Percentiles rank a stretch among this genome's conserved stretches.
phyloP scores from a whole-genome alignment of 2,329 filamentous ascomycete genomes.

The Fusarium penzigii region DNA sequence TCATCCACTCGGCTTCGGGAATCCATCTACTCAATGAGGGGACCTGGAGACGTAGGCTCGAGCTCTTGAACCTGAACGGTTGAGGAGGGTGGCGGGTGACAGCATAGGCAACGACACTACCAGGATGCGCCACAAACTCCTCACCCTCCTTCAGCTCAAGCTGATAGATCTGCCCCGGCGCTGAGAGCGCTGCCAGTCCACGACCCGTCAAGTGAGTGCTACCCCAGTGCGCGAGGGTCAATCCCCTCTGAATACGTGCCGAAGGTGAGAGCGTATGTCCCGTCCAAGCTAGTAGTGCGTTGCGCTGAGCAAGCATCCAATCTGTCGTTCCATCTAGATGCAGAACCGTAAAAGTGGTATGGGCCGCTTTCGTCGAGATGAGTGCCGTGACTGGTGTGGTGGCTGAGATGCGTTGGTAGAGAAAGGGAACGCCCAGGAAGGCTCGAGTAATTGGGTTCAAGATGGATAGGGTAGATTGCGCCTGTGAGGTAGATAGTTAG shows the following conservation, averaged over 20 bases:
- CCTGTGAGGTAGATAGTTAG: slow-evolving; percentile 47
- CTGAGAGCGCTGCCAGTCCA: slow-evolving; percentile 80
- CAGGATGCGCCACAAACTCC: slow-evolving; percentile 87
- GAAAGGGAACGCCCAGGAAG: slow-evolving; percentile 83
- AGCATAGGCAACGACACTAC: slow-evolving; percentile 89
- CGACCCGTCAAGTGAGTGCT: slow-evolving; percentile 85
- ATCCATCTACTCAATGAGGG: slow-evolving; percentile 68
- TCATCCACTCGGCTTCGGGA: slow-evolving; percentile 72
- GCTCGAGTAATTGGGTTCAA: slow-evolving; percentile 82
- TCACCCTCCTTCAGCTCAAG: slow-evolving; percentile 79
- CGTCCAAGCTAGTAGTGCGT: slow-evolving; percentile 93
- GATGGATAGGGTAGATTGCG: slow-evolving; percentile 84
- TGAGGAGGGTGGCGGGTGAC: slow-evolving; percentile 71
- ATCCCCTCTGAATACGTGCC: slow-evolving; percentile 71
- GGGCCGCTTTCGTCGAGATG: slow-evolving; percentile 82
- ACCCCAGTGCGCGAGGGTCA: slow-evolving; percentile 88
- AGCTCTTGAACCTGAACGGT: slow-evolving; percentile 83
- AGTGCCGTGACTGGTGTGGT: slow-evolving; percentile 86
- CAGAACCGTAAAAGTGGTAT: slow-evolving; percentile 83
- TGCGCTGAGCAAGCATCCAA: slow-evolving; percentile 89
- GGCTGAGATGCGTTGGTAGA: slow-evolving; percentile 89
- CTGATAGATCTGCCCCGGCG: slow-evolving; percentile 87
- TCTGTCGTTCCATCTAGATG: slow-evolving; percentile 92
- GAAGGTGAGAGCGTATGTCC: slow-evolving; percentile 79
- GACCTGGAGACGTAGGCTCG: slow-evolving; percentile 75